Base-by-base conservation (phyloP, 306 rosid species). In the Begonia peltatifolia region DNA sequence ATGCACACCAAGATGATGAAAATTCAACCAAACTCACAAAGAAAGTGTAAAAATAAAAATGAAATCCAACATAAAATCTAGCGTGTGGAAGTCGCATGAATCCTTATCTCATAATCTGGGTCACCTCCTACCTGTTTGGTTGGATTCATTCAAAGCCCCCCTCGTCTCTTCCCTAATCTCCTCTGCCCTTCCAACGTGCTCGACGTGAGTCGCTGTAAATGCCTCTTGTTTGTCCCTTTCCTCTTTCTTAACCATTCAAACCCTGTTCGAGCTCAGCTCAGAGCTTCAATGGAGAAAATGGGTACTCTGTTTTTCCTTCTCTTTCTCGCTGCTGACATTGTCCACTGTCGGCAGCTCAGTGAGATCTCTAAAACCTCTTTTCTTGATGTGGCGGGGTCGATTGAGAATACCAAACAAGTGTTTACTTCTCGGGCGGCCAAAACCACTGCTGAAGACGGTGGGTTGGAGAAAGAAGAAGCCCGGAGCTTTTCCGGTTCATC, bases 341-440 rank as follows among this genome's bases (percentile, higher is more conserved):
- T 30, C 7, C 38, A 30, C 38, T 2, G 38, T 30, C 38, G 38
- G 38, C 38, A 30, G 38, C 38, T 30, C 38, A 3, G 38, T 30
- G 38, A 7, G 38, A 6, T 17, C 52, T 17, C 64, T 18, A 65
- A 68, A 54, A 79, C 87, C 57, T 56, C 87, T 12, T 11, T 70
- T 7, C 80, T 87, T 57, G 73, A 83, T 49, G 87, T 83, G 54
- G 60, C 68, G 4, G 70, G 82, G 30, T 65, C 80, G 22, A 67
- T 77, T 35, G 64, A 46, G 16, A 30, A 30, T 30, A 66, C 53
- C 2, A 71, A 79, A 9, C 51, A 23, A 9, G 64, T 46, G 9
- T 43, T 47, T 49, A 41, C 71, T 41, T 25, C 72, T 13, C 38
- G 54, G 9, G 51, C 53, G 43, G 25, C 55, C 10, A 9, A 51